A percentile compares a stretch with the other conserved stretches of the same genome.
These are phyloP conservation scores for Flaveria floridana DNA, from an alignment of 140 eudicot genomes.

Conservation along the genomic window DNA sequence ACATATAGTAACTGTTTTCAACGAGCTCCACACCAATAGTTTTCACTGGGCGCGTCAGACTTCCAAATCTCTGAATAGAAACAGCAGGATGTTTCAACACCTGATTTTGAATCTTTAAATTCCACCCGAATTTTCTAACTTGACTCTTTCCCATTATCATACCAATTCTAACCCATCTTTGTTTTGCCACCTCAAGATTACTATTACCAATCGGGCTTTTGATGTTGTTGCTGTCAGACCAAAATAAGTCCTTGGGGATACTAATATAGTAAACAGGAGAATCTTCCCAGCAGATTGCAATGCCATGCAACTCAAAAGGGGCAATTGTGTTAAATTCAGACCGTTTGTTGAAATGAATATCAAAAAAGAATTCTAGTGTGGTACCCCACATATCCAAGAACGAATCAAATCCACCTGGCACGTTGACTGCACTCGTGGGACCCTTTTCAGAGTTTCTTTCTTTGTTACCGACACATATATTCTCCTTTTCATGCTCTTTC, in stretches of 20 bases:
- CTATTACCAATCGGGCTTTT: constrained; percentile 23
- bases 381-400: constrained; percentile 79
- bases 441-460: constrained; percentile 58
- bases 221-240: constrained; percentile 37
- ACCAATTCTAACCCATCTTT: constrained; percentile 70
- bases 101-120: constrained; percentile 80
- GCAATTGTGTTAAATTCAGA: constrained; percentile 57
- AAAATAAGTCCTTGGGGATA: constrained; percentile 70
- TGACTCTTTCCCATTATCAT: constrained; percentile 57
- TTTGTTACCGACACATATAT: constrained; percentile 39
- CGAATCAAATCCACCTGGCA: constrained; percentile 71
- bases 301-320: constrained; percentile 78
- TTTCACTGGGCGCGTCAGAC: constrained; percentile 45
- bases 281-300: constrained; percentile 84
- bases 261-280: constrained; percentile 80
- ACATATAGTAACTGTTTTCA: constrained; percentile 55
- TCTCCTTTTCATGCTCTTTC: constrained; percentile 42
- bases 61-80: constrained; percentile 62
- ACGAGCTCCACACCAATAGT: constrained; percentile 55
- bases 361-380: constrained; percentile 58
- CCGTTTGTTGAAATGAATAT: constrained; percentile 70
- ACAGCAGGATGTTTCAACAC: constrained; percentile 76
- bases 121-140: constrained; percentile 73
- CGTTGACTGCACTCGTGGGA: constrained; percentile 58
- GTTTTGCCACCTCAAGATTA: constrained; percentile 50